Base-by-base conservation (phyloP, 805 yeast species). In the Diddensiella caesifluorescens region DNA sequence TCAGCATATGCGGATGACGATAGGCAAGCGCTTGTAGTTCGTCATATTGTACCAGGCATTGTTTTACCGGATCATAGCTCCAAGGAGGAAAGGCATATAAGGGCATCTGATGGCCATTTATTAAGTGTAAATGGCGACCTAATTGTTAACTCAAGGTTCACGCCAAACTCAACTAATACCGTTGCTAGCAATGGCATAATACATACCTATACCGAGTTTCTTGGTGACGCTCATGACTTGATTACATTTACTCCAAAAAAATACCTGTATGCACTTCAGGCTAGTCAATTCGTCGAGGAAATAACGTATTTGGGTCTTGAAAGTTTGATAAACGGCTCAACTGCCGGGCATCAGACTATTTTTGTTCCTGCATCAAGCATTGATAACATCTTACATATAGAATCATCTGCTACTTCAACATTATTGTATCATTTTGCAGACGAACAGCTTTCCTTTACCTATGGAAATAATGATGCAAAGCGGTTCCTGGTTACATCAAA, bases 261-360 rank as follows among this genome's bases (percentile, higher is more conserved):
- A 54, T 73, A 77, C 50, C 57, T 82, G 2, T 63, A 74, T 39
- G 87, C 84, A 0, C 56, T 79, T 33, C 72, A 78, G 45, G 78
- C 77, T 38, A 67, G 80, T 2, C 68, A 68, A 21, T 78, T 85
- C 57, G 89, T 84, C 4, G 70, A 73, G n/a, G 95, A 86, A 52
- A 50, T 86, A 12, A 67, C 75, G 33, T 74, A 84, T 40, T 73
- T 88, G 44, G 70, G 73, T 9, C 60, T 86, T 15, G 61, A 67
- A 2, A 47, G 70, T 33, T 60, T 85, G 36, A 73, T 89, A 13
- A 81, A 79, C 41, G 78, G 80, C 1, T 15, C 48, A 25, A 52
- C 63, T 1, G 56, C 68, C 0, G 23, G 60, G 0, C 64, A 71
- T 21, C 83, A 79, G 54, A 82, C 95, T 0, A 65, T 89, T 1